Conservation (phyloP, 192 early-diverging fungal genomes). For the Jimgerdemannia lactiflua region DNA sequence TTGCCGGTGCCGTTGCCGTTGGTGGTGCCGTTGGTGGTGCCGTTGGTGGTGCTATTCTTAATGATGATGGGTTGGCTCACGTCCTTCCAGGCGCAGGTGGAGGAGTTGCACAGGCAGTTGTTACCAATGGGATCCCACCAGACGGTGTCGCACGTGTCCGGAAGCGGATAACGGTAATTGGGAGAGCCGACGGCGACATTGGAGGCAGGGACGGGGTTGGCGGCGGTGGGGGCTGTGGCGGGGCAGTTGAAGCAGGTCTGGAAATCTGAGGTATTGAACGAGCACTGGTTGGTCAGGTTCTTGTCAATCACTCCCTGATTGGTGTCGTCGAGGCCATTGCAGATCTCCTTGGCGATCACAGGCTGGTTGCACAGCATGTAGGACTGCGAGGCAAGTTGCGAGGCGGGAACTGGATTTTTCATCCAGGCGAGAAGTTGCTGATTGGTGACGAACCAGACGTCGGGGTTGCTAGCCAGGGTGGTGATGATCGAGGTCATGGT, state of each 20-base stretch:
- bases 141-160: constrained; percentile 60
- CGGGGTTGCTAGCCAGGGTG: constrained; percentile 44
- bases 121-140: constrained; percentile 68
- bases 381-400: constrained; percentile 54
- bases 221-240: constrained; percentile 24
- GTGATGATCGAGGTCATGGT: constrained; percentile 49
- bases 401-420: constrained; percentile 75
- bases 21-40: neutral
- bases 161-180: constrained; percentile 40
- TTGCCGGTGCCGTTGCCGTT: neutral
- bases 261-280: constrained; percentile 44
- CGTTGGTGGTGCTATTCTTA: neutral
- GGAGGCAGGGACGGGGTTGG: constrained; percentile 39
- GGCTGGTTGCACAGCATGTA: constrained; percentile 65
- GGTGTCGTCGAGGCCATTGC: constrained; percentile 63
- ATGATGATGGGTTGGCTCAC: neutral
- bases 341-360: constrained; percentile 60
- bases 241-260: constrained; percentile 59
- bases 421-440: constrained; percentile 71
- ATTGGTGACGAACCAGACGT: constrained; percentile 74
- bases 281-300: constrained; percentile 38
- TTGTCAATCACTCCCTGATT: constrained; percentile 31
- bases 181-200: constrained; percentile 19
- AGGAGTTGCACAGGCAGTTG: constrained; percentile 51
- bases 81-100: constrained; percentile 57